Percentiles rank a stretch among this genome's conserved stretches.
These are phyloP conservation scores for Sporobolomyces pararoseus DNA, from an alignment of 768 basidiomycete genomes.

Conservation along the genomic window DNA sequence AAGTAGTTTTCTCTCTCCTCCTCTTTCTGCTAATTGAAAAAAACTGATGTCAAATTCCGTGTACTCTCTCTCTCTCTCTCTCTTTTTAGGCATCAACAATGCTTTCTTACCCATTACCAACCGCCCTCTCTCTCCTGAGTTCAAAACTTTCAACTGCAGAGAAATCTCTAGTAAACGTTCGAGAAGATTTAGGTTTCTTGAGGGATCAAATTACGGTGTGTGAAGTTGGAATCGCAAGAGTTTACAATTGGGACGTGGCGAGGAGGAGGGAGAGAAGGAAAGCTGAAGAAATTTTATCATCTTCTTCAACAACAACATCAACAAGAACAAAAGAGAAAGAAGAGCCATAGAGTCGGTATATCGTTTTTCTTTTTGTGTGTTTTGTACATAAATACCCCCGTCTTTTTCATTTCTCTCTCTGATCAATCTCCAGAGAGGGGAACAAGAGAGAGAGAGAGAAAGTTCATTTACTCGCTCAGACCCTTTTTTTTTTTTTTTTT, in stretches of 20 bases:
- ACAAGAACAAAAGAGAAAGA: too few species aligned
- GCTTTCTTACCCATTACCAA: slow-evolving; percentile 82
- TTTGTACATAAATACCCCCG: too few species aligned
- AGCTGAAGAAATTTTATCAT: slow-evolving; percentile 15
- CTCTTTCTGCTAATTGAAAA: background rate
- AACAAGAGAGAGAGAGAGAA: too few species aligned
- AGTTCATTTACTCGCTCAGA: too few species aligned
- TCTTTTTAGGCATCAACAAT: slow-evolving; percentile 77
- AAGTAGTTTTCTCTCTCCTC: slow-evolving; percentile 46
- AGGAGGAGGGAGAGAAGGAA: slow-evolving; percentile 58
- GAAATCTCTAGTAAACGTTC: slow-evolving; percentile 61
- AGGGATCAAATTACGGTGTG: slow-evolving; percentile 93
- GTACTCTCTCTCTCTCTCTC: background rate
- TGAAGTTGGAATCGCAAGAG: slow-evolving; percentile 90
- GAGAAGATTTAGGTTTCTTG: slow-evolving; percentile 87
- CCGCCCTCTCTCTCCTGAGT: slow-evolving; percentile 68
- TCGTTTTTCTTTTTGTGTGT: too few species aligned
- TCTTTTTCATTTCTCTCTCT: too few species aligned
- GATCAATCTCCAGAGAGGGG: too few species aligned
- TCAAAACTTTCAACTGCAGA: slow-evolving; percentile 73
- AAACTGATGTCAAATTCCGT: too few species aligned
- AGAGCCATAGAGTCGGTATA: too few species aligned
- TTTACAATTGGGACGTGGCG: slow-evolving; percentile 96
- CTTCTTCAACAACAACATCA: too few species aligned
- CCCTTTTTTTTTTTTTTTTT: too few species aligned